phyloP scores from a whole-genome alignment of 176 grass and related monocot species.

The Bothriochloa decipiens region DNA sequence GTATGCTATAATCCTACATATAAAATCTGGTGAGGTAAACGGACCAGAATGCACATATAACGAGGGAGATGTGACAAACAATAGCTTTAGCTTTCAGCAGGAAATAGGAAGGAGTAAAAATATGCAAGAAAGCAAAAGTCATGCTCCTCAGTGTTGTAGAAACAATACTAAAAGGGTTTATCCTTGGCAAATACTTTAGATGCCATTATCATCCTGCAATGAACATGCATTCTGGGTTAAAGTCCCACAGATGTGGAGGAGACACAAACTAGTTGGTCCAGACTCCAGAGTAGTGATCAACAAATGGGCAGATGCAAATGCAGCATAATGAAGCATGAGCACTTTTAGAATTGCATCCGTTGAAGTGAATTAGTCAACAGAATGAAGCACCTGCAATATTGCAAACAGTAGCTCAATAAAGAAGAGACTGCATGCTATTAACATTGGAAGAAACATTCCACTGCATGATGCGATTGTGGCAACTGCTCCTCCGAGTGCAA shows the following conservation, averaged over 20 bases:
- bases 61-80: not conserved
- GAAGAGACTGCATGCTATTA: conserved; percentile 67
- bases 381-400: conserved; percentile 67
- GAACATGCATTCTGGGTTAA: not conserved
- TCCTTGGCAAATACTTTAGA: not conserved
- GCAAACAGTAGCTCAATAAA: conserved; percentile 65
- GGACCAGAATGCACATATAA: not conserved
- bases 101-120: not conserved
- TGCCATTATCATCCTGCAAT: not conserved
- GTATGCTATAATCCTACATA: conserved; percentile 6
- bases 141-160: not conserved
- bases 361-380: conserved; percentile 12
- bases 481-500: conserved; percentile 86
- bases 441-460: conserved; percentile 93
- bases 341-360: not conserved
- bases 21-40: not conserved
- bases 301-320: not conserved
- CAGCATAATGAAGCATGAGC: not conserved
- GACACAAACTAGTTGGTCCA: not conserved
- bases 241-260: not conserved
- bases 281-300: not conserved
- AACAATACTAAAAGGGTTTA: not conserved
- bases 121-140: not conserved
- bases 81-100: not conserved
- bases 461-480: conserved; percentile 78